Evolutionary conservation across 495 filamentous ascomycete species (phyloP).

Genomic region (Arthonia radiata): DNA sequence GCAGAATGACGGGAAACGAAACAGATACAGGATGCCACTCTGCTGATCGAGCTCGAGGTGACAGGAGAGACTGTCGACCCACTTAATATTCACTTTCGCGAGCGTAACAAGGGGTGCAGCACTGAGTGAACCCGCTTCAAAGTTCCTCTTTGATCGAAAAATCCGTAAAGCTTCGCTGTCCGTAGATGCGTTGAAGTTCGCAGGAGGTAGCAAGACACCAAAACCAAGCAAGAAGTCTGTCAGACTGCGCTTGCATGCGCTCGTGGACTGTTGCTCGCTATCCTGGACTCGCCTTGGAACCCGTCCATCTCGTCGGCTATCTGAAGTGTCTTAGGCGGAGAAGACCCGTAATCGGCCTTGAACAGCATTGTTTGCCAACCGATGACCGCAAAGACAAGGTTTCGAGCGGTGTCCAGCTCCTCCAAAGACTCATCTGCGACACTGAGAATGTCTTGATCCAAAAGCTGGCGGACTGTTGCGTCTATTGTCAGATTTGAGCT

Average conservation of each 20-base stretch:
- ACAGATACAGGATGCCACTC: constrained; percentile 4
- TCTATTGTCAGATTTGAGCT: constrained; percentile 4
- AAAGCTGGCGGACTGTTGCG: constrained; percentile 1
- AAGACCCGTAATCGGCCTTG: constrained; percentile 6
- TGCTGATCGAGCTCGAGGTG: constrained; percentile 7
- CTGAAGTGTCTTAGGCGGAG: constrained; percentile 3
- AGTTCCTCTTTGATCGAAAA: background rate
- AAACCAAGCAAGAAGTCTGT: constrained; percentile 4
- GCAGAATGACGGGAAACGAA: constrained; percentile 8
- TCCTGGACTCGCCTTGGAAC: constrained; percentile 1
- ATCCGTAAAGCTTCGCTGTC: constrained; percentile 1
- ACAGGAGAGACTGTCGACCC: constrained; percentile 7
- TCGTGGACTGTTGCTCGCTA: constrained; percentile 1
- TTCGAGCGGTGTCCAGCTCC: constrained; percentile 1
- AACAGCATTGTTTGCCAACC: constrained; percentile 10
- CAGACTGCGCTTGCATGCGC: constrained; percentile 1
- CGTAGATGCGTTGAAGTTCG: constrained; percentile 1
- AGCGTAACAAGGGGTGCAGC: constrained; percentile 4
- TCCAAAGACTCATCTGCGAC: constrained; percentile 1
- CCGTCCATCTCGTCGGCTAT: constrained; percentile 6
- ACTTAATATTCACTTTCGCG: constrained; percentile 5
- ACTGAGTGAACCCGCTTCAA: constrained; percentile 2
- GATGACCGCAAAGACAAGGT: constrained; percentile 7
- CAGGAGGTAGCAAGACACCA: constrained; percentile 3
- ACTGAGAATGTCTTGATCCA: constrained; percentile 1